Evolutionary conservation across 2,329 filamentous ascomycete species (phyloP).

Genomic region (Trichothecium roseum): DNA sequence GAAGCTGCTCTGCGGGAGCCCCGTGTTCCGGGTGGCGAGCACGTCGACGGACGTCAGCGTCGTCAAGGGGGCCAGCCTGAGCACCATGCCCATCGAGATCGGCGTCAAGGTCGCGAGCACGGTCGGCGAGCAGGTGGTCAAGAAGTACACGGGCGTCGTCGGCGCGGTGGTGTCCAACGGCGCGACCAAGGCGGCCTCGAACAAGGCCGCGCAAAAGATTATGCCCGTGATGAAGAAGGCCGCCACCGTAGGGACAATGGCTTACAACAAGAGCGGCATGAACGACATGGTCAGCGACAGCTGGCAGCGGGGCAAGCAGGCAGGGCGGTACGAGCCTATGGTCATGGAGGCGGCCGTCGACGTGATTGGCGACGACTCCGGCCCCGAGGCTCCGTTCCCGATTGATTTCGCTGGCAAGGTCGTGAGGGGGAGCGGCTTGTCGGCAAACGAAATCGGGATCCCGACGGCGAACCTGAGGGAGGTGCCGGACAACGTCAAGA

Average conservation of each 20-base stretch:
- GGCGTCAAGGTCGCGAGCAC: conserved; percentile 47
- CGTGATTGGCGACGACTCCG: conserved; percentile 36
- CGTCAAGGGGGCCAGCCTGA: conserved; percentile 53
- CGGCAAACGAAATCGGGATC: conserved; percentile 28
- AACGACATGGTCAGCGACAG: conserved; percentile 17
- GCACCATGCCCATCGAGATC: conserved; percentile 55
- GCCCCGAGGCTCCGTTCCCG: conserved; percentile 43
- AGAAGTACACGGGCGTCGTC: conserved; percentile 28
- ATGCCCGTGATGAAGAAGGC: conserved; percentile 3
- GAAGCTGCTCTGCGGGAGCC: conserved; percentile 53
- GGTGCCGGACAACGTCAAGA: conserved; percentile 39
- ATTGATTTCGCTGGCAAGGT: conserved; percentile 39
- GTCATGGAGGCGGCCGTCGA: conserved; percentile 18
- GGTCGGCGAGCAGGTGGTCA: conserved; percentile 33
- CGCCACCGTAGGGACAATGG: conserved; percentile 13
- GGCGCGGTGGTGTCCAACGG: conserved; percentile 27
- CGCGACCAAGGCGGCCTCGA: conserved; percentile 26
- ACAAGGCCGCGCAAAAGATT: conserved; percentile 6
- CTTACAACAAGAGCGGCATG: conserved; percentile 21
- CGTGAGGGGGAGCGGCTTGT: conserved; percentile 30
- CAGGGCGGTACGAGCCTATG: conserved; percentile 24
- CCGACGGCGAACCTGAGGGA: conserved; percentile 44
- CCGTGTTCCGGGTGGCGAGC: conserved; percentile 59
- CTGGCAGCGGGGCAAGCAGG: conserved; percentile 25
- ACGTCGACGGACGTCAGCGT: conserved; percentile 50